Conservation (phyloP, 306 rosid species). For the Pterocarpus santalinus region DNA sequence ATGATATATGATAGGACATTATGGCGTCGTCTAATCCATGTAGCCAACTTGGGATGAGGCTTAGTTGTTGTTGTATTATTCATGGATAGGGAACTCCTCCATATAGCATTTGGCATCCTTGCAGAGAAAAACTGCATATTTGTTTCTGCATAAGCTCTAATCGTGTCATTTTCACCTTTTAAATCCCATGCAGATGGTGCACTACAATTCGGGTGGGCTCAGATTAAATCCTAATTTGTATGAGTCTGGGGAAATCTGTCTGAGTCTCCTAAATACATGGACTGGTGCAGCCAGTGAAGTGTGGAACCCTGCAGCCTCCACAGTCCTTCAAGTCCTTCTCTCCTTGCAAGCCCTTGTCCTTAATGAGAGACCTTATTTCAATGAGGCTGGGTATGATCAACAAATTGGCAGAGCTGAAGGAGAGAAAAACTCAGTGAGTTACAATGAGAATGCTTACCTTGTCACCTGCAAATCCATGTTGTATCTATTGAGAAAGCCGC, state of each 20-base stretch:
- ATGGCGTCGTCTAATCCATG: too few species aligned
- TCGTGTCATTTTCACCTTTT: slow-evolving; percentile 33
- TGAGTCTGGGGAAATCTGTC: slow-evolving; percentile 96
- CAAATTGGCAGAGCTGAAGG: slow-evolving; percentile 93
- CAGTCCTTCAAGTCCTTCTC: slow-evolving; percentile 93
- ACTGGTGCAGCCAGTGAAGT: slow-evolving; percentile 79
- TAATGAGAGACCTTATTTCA: slow-evolving; percentile 95
- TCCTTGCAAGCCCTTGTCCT: slow-evolving; percentile 98
- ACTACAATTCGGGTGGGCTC: slow-evolving; percentile 89
- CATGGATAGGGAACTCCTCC: slow-evolving; percentile 30
- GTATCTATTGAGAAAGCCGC: slow-evolving; percentile 73
- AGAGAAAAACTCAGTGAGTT: slow-evolving; percentile 92
- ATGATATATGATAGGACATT: too few species aligned
- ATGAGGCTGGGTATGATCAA: slow-evolving; percentile 95
- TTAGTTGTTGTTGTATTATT: too few species aligned
- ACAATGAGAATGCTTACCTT: slow-evolving; percentile 93
- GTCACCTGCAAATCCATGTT: slow-evolving; percentile 88
- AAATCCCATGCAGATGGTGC: slow-evolving; percentile 75
- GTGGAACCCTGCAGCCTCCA: slow-evolving; percentile 86
- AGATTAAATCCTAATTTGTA: slow-evolving; percentile 91
- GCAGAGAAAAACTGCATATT: slow-evolving; percentile 26
- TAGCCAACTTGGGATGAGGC: too few species aligned
- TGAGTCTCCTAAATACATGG: slow-evolving; percentile 95
- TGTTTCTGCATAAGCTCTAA: slow-evolving; percentile 34
- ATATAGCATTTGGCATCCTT: slow-evolving; percentile 33